These are phyloP conservation scores for Flaveria brownii DNA, from an alignment of 129 eudicot genomes.

Conservation along the genomic window DNA sequence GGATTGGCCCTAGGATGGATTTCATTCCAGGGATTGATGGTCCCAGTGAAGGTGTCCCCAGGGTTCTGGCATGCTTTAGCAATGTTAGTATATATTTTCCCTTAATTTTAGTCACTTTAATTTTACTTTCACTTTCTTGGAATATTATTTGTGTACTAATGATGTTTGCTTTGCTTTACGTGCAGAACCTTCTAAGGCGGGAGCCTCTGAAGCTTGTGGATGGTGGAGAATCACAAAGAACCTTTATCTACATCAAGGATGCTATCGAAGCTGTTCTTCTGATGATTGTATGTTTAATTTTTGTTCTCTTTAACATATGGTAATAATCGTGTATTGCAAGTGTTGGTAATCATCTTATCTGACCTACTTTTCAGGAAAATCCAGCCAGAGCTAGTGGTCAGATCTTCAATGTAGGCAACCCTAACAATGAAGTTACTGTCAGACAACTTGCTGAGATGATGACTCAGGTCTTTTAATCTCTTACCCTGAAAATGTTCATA, in stretches of 20 bases:
- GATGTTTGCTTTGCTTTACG: constrained; percentile 5
- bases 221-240: constrained; percentile 97
- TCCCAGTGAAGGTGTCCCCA: constrained; percentile 97
- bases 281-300: constrained; percentile 72
- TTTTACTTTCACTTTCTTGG: background rate
- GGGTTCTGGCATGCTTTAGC: constrained; percentile 96
- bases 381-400: constrained; percentile 94
- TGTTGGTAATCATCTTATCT: background rate
- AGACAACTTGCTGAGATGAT: constrained; percentile 99
- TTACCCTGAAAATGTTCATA: background rate
- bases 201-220: constrained; percentile 98
- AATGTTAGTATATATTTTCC: constrained; percentile 51
- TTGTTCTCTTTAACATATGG: background rate
- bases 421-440: constrained; percentile 97
- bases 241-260: constrained; percentile 91
- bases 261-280: constrained; percentile 94
- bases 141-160: background rate
- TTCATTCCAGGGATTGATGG: constrained; percentile 99
- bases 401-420: constrained; percentile 94
- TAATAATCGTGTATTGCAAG: constrained; percentile 7
- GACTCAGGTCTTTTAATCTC: constrained; percentile 59
- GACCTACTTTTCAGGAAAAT: constrained; percentile 63
- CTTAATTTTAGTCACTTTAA: background rate
- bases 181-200: constrained; percentile 78
- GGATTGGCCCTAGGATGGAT: constrained; percentile 99